These are phyloP conservation scores for Xylaria sp. DNA, from an alignment of 2,329 filamentous ascomycete genomes.

Conservation along the genomic window DNA sequence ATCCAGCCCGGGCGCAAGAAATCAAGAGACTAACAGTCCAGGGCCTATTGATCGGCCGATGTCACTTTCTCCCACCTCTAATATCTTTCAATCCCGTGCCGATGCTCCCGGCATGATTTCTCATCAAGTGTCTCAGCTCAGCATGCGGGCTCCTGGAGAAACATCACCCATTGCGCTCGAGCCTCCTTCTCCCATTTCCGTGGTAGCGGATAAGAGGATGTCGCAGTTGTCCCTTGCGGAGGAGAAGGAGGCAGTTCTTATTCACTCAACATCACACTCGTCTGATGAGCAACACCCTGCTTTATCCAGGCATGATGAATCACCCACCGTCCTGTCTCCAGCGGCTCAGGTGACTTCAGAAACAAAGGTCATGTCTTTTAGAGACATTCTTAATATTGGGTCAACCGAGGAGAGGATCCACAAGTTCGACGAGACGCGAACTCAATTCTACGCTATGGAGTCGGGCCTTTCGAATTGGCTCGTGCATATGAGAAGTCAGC, in stretches of 20 bases:
- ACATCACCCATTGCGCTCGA: slow-evolving; percentile 38
- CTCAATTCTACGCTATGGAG: slow-evolving; percentile 71
- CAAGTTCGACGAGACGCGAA: slow-evolving; percentile 72
- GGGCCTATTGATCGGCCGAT: slow-evolving; percentile 1
- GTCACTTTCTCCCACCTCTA: slow-evolving; percentile 4
- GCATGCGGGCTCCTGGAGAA: slow-evolving; percentile 37
- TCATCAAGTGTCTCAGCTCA: slow-evolving; percentile 43
- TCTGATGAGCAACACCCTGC: slow-evolving; percentile 44
- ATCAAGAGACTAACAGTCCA: neutral
- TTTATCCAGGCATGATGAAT: slow-evolving; percentile 10
- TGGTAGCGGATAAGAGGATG: slow-evolving; percentile 34
- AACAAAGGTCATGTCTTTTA: slow-evolving; percentile 61
- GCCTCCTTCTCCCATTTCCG: slow-evolving; percentile 49
- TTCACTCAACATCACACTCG: slow-evolving; percentile 39
- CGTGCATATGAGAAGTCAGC: slow-evolving; percentile 45
- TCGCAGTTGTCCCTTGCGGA: slow-evolving; percentile 46
- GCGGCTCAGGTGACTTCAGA: slow-evolving; percentile 13
- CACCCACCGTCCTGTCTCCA: slow-evolving; percentile 1
- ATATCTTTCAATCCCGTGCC: slow-evolving; percentile 19
- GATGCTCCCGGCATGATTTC: slow-evolving; percentile 30
- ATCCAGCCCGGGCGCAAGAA: slow-evolving; percentile 1
- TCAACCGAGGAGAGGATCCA: slow-evolving; percentile 69
- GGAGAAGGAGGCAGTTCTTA: slow-evolving; percentile 42
- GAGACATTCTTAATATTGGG: slow-evolving; percentile 74
- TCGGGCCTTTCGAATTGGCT: slow-evolving; percentile 72